Conservation (phyloP, 2,329 filamentous ascomycete genomes). For the Cladosporium sp. region DNA sequence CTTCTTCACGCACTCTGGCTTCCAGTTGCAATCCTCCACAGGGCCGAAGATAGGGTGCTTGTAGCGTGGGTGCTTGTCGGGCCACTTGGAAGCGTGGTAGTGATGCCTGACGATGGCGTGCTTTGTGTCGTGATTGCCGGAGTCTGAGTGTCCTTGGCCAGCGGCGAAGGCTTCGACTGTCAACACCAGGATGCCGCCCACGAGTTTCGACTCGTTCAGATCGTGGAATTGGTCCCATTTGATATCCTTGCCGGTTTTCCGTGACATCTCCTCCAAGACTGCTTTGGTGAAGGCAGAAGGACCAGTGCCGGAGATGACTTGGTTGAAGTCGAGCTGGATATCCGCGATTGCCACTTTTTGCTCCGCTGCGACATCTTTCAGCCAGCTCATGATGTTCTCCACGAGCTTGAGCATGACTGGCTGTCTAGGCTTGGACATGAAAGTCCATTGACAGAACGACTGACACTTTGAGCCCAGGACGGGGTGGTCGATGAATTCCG, state of each 20-base stretch:
- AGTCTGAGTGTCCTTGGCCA: conserved; percentile 69
- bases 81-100: conserved; percentile 72
- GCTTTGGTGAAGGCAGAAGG: conserved; percentile 66
- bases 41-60: conserved; percentile 66
- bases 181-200: conserved; percentile 61
- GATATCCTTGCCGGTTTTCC: conserved; percentile 42
- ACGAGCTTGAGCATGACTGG: conserved; percentile 66
- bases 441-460: conserved; percentile 74
- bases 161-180: conserved; percentile 70
- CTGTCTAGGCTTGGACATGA: conserved; percentile 63
- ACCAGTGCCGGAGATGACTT: conserved; percentile 69
- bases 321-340: conserved; percentile 65
- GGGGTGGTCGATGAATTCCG: conserved; percentile 58
- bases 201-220: conserved; percentile 60
- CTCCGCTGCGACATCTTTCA: conserved; percentile 54
- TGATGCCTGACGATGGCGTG: conserved; percentile 68
- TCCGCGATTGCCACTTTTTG: conserved; percentile 58
- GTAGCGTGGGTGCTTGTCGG: conserved; percentile 60
- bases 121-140: conserved; percentile 63
- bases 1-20: conserved; percentile 56
- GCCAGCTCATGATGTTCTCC: conserved; percentile 65
- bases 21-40: conserved; percentile 69
- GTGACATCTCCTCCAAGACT: conserved; percentile 61
- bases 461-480: conserved; percentile 64
- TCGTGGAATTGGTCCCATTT: conserved; percentile 64